Evolutionary conservation across 2,329 filamentous ascomycete genomes (phyloP).

Genomic region (Dactylonectria macrodidyma): DNA sequence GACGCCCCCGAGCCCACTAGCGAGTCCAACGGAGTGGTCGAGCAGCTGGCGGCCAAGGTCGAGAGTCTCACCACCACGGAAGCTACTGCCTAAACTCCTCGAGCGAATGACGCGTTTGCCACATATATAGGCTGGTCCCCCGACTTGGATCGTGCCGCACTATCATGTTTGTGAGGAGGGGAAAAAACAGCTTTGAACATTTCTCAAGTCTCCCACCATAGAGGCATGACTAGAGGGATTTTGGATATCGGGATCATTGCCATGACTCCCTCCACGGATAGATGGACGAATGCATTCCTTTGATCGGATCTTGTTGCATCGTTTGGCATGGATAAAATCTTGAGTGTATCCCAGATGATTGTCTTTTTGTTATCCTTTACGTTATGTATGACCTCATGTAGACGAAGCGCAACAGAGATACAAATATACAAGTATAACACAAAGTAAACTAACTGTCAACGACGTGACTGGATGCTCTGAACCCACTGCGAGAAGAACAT

Average conservation of each 20-base stretch:
- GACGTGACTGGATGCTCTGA: neutral
- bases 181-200: neutral
- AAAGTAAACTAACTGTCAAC: neutral
- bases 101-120: neutral
- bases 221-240: neutral
- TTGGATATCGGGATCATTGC: slow-evolving; percentile 1
- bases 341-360: slow-evolving; percentile 1
- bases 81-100: slow-evolving; percentile 18
- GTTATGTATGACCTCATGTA: slow-evolving; percentile 10
- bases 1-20: slow-evolving; percentile 32
- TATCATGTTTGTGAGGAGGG: neutral
- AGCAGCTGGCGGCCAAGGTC: slow-evolving; percentile 53
- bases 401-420: slow-evolving; percentile 5
- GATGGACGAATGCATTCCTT: slow-evolving; percentile 1
- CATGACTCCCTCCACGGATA: neutral
- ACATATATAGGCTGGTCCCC: neutral
- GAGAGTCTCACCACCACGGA: slow-evolving; percentile 50
- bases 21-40: slow-evolving; percentile 46
- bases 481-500: neutral
- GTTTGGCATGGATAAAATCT: neutral
- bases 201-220: slow-evolving; percentile 21
- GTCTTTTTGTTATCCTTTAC: slow-evolving; percentile 1
- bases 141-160: neutral
- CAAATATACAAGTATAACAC: neutral
- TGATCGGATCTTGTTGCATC: slow-evolving; percentile 7